Conservation (phyloP, 805 yeast genomes). For the Candida michaelii region DNA sequence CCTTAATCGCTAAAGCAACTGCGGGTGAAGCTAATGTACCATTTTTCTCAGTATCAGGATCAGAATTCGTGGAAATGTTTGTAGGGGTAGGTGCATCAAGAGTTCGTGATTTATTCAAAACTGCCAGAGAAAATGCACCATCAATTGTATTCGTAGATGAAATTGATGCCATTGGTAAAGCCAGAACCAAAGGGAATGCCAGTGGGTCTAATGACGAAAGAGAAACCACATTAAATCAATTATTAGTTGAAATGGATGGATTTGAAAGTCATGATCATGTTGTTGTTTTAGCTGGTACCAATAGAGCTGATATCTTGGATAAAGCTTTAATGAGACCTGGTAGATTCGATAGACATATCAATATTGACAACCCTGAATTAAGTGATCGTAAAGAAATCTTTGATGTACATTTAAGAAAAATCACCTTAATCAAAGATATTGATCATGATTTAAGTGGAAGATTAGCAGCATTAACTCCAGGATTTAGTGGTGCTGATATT, state of each 20-base stretch:
- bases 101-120: slow-evolving; percentile 90
- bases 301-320: slow-evolving; percentile 91
- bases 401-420: slow-evolving; percentile 66
- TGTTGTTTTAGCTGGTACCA: slow-evolving; percentile 96
- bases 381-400: slow-evolving; percentile 94
- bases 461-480: slow-evolving; percentile 94
- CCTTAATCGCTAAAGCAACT: slow-evolving; percentile 94
- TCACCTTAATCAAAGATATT: slow-evolving; percentile 8
- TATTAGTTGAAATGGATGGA: slow-evolving; percentile 98
- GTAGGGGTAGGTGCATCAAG: slow-evolving; percentile 99
- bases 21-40: slow-evolving; percentile 99
- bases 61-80: slow-evolving; percentile 98
- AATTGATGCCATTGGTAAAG: slow-evolving; percentile 98
- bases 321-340: slow-evolving; percentile 95
- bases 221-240: slow-evolving; percentile 93
- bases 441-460: slow-evolving; percentile 65
- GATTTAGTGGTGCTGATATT: slow-evolving; percentile 97
- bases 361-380: slow-evolving; percentile 89
- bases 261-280: slow-evolving; percentile 88
- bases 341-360: slow-evolving; percentile 91
- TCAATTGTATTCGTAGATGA: slow-evolving; percentile 96
- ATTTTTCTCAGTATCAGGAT: slow-evolving; percentile 91
- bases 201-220: slow-evolving; percentile 93
- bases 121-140: slow-evolving; percentile 93
- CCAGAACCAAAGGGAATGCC: slow-evolving; percentile 69